These are phyloP conservation scores for Talinum fruticosum DNA, from an alignment of 148 eudicot species.

Conservation along the genomic window DNA sequence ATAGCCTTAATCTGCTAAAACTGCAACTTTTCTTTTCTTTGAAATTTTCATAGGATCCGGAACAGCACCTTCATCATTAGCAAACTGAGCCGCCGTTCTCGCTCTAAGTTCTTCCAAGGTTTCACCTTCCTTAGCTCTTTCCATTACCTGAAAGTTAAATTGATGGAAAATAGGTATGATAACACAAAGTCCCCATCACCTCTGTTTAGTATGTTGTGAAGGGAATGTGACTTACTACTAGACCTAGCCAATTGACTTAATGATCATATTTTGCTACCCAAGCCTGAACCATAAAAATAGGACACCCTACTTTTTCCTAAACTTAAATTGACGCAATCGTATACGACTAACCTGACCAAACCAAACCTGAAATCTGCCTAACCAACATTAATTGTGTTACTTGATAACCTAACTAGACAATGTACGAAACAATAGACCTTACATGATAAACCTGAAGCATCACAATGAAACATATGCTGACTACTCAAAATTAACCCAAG, in stretches of 20 bases:
- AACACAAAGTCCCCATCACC: not conserved
- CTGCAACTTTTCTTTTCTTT: conserved; percentile 56
- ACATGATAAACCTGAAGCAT: not conserved
- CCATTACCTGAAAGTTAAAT: conserved; percentile 57
- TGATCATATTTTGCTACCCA: not conserved
- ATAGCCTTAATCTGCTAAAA: not conserved
- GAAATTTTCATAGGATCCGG: conserved; percentile 45
- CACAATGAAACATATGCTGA: not conserved
- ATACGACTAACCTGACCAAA: not conserved
- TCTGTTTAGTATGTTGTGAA: too few relatives aligned
- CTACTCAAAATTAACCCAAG: not conserved
- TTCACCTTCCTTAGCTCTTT: conserved; percentile 93
- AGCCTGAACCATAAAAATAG: not conserved
- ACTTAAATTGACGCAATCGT: not conserved
- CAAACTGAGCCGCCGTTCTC: conserved; percentile 84
- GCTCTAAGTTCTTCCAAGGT: conserved; percentile 81
- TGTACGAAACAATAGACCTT: not conserved
- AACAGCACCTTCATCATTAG: conserved; percentile 41
- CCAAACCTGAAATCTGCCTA: not conserved
- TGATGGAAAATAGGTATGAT: conserved; percentile 1
- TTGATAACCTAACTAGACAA: not conserved
- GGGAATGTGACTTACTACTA: not conserved
- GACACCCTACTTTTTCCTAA: not conserved
- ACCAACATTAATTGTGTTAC: too few relatives aligned
- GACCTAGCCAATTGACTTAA: not conserved